Evolutionary conservation across 164 flowering plant genomes (phyloP), one percentile per base, ranked within the genome.

Genomic region (Warburgia ugandensis): DNA sequence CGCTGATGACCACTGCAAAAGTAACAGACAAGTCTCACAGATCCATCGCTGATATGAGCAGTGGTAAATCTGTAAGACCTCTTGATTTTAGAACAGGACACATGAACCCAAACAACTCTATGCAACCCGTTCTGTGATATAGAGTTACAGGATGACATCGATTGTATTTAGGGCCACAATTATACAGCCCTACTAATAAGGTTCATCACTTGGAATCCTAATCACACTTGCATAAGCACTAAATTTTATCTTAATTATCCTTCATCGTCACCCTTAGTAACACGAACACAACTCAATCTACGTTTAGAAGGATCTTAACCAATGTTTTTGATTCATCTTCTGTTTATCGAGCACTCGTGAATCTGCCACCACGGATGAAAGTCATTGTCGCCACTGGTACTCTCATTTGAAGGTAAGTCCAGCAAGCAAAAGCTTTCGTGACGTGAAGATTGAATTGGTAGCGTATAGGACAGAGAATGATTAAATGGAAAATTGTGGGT

Each of bases 91-190:
- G 79, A 22, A 48, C 76, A 0, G 80, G 78, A 7, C 71, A 73
- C 7, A 30, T 75, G 0, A 32, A 73, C 47, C 78, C 77, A 0
- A 75, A 75, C 55, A 61, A 53, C 16, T 74, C 80, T 0, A 48
- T 73, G 14, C 62, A 78, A 29, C 80, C 77, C 0, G 77, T 77
- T 0, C 72, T 77, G 73, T 48, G 76, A 75, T 45, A 29, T 56
- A 8, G 17, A 30, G 13, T 13, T 60, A 20, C 52, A 69, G 26
- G 81, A 77, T 32, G 69, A 77, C 29, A 28, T 72, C 3, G 55
- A 47, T 20, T 64, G 71, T 22, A 68, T 81, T 3, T 77, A 83
- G 42, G 60, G 53, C 4, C 40, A 71, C 72, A 74, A 72, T n/a
- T 73, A 50, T 70, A 77, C 77, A 26, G 19, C 6, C 40, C 36